These are phyloP conservation scores for Claviceps pazoutovae DNA, from an alignment of 2,329 filamentous ascomycete genomes.

Conservation along the genomic window DNA sequence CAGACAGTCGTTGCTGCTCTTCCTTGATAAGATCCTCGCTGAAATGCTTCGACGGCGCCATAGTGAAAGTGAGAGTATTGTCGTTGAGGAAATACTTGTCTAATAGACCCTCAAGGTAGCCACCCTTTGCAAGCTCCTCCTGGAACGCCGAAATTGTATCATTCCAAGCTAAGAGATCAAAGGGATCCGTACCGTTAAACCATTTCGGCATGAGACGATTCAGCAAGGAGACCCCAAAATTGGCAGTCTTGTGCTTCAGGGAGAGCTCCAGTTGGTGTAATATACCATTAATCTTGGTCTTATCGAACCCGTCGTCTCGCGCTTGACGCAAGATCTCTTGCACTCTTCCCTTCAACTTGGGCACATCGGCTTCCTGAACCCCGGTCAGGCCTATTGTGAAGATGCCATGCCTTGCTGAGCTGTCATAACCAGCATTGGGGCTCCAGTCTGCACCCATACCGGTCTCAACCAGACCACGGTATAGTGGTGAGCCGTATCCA, in stretches of 20 bases:
- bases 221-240: conserved; percentile 83
- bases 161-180: conserved; percentile 84
- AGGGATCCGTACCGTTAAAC: conserved; percentile 92
- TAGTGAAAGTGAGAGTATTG: conserved; percentile 80
- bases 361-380: conserved; percentile 67
- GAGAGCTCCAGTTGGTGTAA: conserved; percentile 88
- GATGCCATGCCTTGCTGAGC: conserved; percentile 59
- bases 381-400: conserved; percentile 87
- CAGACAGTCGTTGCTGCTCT: conserved; percentile 59
- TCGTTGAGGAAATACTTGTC: conserved; percentile 86
- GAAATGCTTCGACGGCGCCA: conserved; percentile 71
- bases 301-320: conserved; percentile 66
- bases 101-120: conserved; percentile 72
- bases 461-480: conserved; percentile 75
- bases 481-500: conserved; percentile 89
- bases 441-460: conserved; percentile 88
- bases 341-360: conserved; percentile 61
- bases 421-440: conserved; percentile 85
- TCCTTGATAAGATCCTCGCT: conserved; percentile 60
- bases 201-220: conserved; percentile 80
- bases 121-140: conserved; percentile 54
- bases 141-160: conserved; percentile 77
- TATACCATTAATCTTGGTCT: conserved; percentile 82
- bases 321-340: conserved; percentile 58
- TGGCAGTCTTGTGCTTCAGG: conserved; percentile 90